Base-by-base conservation (phyloP, 2,329 filamentous ascomycete species). In the Penicillium janthinellum region DNA sequence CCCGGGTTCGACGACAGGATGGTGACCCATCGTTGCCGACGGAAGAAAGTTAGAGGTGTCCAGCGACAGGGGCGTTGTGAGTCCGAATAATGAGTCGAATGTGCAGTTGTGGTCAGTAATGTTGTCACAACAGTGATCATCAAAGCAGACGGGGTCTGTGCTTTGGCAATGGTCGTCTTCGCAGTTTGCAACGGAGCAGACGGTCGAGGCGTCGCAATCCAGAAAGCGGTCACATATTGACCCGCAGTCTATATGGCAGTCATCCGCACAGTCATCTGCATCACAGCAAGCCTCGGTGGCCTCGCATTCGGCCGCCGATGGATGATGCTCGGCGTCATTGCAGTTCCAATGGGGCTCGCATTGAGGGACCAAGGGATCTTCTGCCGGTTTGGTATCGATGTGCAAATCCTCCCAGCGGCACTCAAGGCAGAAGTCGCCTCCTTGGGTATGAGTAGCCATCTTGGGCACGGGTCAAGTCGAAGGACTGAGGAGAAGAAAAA, bases 201-300 rank as follows among this genome's bases (percentile, higher is more conserved):
- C 68, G 2, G 70, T 75, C 7, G 70, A 71, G 37, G 72, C 71
- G 53, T 77, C 74, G 60, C 77, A 79, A 38, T 76, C 75, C 17
- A 74, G 68, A 54, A 77, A 78, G 42, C 75, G 75, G 54, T 78
- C 77, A 60, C 77, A 79, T 20, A 75, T 67, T 11, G 77, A 78
- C 17, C 70, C 70, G 56, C 77, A 78, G 49, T 72, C 70, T 59
- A 73, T 61, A 38, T 52, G 71, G 58, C 75, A 77, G 56, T 73
- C 60, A 57, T 73, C 69, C n/a, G 62, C 62, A 25, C 73, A 76
- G 51, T 71, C 67, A 47, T 78, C 75, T 37, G 70, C 70, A 52
- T 77, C 72, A 62, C 77, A 79, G 60, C 77, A 79, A 22, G 72
- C 67, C 54, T 74, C 71, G 25, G 77, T 72, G 15, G 68, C 64